Evolutionary conservation across 2,329 filamentous ascomycete species (phyloP).

Genomic region (Xylaria sp.): DNA sequence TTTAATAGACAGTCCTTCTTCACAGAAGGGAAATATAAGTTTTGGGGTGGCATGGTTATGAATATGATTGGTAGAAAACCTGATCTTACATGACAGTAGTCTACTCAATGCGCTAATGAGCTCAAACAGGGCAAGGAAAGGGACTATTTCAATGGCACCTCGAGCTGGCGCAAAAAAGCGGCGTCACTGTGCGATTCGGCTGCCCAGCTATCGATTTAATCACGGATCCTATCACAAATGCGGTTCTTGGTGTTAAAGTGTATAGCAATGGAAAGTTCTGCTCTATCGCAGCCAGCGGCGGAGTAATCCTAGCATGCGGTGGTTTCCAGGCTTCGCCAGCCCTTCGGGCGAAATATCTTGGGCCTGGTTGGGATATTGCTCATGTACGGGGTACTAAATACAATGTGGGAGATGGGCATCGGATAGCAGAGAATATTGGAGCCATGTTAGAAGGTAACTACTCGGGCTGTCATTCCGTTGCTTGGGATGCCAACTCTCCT

Average conservation of each 20-base stretch:
- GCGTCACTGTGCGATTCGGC: constrained; percentile 36
- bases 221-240: constrained; percentile 34
- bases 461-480: constrained; percentile 71
- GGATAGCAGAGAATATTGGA: constrained; percentile 62
- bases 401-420: constrained; percentile 69
- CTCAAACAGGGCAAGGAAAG: constrained; percentile 39
- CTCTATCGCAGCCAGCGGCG: constrained; percentile 45
- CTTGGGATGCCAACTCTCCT: constrained; percentile 72
- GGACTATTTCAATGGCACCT: constrained; percentile 43
- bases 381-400: constrained; percentile 71
- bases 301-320: constrained; percentile 66
- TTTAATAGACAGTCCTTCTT: constrained; percentile 75
- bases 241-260: constrained; percentile 38
- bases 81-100: background rate
- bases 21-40: constrained; percentile 68
- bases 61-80: constrained; percentile 36
- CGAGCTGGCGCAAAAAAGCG: constrained; percentile 34
- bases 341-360: constrained; percentile 64
- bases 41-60: constrained; percentile 73
- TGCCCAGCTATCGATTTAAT: constrained; percentile 38
- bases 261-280: constrained; percentile 29
- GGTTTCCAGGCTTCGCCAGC: constrained; percentile 71
- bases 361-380: constrained; percentile 71
- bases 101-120: constrained; percentile 10
- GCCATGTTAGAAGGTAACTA: constrained; percentile 67